phyloP scores from a whole-genome alignment of 306 rosid genomes.

The Fagus sylvatica region DNA sequence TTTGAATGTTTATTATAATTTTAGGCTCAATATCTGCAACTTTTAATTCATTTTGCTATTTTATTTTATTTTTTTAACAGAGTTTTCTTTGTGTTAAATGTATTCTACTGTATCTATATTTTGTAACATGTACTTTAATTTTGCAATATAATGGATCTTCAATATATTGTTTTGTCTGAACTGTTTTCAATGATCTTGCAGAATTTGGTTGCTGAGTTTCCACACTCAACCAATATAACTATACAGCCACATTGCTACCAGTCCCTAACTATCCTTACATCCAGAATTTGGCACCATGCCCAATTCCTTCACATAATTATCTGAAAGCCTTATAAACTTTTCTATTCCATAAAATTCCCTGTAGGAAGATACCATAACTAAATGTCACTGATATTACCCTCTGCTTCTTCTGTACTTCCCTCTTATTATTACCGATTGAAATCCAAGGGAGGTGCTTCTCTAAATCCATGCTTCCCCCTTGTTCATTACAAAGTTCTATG shows the following conservation, averaged over 20 bases:
- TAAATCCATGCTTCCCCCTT: slow-evolving; percentile 30
- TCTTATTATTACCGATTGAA: slow-evolving; percentile 40
- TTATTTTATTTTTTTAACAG: no score
- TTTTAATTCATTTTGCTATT: not conserved
- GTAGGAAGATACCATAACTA: not conserved
- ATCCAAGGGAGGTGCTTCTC: slow-evolving; percentile 20
- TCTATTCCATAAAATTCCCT: not conserved
- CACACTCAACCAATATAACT: not conserved
- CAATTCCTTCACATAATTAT: not conserved
- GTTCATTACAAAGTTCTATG: slow-evolving; percentile 16
- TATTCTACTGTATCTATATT: not conserved
- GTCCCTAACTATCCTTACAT: not conserved
- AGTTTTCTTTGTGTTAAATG: no score
- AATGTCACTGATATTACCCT: slow-evolving; percentile 58
- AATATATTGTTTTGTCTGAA: not conserved
- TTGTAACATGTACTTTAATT: not conserved
- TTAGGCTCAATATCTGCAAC: not conserved
- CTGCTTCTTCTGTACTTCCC: slow-evolving; percentile 41
- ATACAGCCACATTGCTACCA: not conserved
- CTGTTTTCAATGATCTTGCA: slow-evolving; percentile 14
- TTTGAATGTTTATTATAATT: not conserved
- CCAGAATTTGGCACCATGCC: not conserved
- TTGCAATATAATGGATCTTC: not conserved
- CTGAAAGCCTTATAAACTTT: not conserved
- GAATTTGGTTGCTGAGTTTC: slow-evolving; percentile 17